Conservation (phyloP, 108 stramenopile genomes). For the Aurantiochytrium sp. region DNA sequence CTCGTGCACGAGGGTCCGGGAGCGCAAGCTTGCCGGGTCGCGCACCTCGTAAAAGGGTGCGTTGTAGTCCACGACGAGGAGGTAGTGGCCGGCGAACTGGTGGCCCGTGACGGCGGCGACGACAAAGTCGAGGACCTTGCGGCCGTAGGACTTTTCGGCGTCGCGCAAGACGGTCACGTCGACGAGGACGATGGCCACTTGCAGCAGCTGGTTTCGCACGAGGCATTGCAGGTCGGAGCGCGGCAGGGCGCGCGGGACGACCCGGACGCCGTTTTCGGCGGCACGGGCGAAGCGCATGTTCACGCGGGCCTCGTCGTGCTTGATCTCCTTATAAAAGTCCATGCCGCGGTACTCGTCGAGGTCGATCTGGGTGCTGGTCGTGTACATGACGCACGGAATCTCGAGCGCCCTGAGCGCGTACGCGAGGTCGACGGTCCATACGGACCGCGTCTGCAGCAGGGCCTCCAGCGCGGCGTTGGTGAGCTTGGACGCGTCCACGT, state of each 20-base stretch:
- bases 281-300: background rate
- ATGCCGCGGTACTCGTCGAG: background rate
- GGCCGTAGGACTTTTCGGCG: background rate
- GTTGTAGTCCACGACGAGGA: background rate
- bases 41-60: background rate
- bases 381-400: background rate
- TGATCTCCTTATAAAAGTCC: background rate
- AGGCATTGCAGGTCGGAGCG: background rate
- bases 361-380: background rate
- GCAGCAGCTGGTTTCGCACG: background rate
- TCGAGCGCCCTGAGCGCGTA: background rate
- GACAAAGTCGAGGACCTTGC: background rate
- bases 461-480: background rate
- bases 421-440: conserved; percentile 6
- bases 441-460: background rate
- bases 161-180: background rate
- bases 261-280: background rate
- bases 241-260: background rate
- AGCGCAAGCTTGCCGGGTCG: background rate
- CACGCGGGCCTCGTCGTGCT: background rate
- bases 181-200: background rate
- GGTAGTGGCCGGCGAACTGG: background rate
- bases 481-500: background rate
- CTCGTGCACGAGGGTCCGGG: background rate
- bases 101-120: background rate